Conservation (phyloP, 163 green algal genomes). For the Scenedesmus sp. region DNA sequence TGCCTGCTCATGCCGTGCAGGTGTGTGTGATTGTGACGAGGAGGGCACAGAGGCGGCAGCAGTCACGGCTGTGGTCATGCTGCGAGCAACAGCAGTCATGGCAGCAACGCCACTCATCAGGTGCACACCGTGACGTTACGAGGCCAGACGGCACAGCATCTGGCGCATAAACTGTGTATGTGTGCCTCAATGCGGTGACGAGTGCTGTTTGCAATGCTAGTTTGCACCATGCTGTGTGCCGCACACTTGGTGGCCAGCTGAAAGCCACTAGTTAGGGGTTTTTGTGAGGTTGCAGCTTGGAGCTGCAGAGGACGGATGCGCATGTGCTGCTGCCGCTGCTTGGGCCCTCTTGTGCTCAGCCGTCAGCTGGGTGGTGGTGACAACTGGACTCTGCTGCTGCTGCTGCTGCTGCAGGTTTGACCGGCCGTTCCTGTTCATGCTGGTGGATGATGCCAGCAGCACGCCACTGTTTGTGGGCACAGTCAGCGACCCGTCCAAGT, state of each 20-base stretch:
- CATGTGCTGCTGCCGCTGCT: neutral
- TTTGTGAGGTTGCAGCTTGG: too few relatives aligned
- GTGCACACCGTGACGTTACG: neutral
- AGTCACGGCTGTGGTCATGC: slow-evolving; percentile 53
- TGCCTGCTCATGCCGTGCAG: slow-evolving; percentile 37
- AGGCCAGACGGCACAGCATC: neutral
- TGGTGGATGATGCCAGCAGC: slow-evolving; percentile 55
- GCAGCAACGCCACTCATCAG: neutral
- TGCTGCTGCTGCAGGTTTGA: slow-evolving; percentile 33
- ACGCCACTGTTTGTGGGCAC: slow-evolving; percentile 43
- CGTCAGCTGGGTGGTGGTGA: neutral
- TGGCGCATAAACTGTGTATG: too few relatives aligned
- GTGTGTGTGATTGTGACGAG: slow-evolving; percentile 67
- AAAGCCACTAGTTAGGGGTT: too few relatives aligned
- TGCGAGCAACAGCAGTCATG: slow-evolving; percentile 18
- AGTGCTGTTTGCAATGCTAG: too few relatives aligned
- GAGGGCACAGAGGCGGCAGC: slow-evolving; percentile 64
- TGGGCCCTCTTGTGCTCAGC: neutral
- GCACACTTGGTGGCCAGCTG: too few relatives aligned
- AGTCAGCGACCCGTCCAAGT: slow-evolving; percentile 33
- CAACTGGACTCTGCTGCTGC: neutral
- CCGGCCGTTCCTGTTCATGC: slow-evolving; percentile 56
- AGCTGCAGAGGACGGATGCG: too few relatives aligned
- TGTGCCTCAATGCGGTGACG: too few relatives aligned
- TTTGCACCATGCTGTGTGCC: too few relatives aligned